Conservation (phyloP, 169 alveolate genomes). For the Cryptosporidium sp. region DNA sequence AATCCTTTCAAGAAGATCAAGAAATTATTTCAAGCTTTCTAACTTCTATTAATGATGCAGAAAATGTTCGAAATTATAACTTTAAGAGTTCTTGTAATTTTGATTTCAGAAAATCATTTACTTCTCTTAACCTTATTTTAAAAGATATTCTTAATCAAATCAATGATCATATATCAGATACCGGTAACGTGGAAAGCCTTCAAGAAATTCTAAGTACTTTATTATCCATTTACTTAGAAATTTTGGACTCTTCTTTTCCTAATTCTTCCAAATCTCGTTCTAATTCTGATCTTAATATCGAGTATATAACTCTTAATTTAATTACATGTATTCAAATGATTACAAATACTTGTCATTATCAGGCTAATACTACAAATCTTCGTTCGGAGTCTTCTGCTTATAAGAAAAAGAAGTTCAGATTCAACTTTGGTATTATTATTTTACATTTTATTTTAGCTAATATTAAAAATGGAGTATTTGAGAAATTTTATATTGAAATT, state of each 20-base stretch:
- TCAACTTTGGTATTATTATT: neutral
- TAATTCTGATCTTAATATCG: neutral
- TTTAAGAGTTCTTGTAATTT: neutral
- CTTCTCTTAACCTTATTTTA: neutral
- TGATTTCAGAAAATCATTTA: conserved; percentile 15
- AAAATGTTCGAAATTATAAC: neutral
- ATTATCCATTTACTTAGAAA: neutral
- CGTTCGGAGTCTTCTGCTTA: neutral
- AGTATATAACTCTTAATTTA: neutral
- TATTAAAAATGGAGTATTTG: neutral
- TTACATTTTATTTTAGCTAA: neutral
- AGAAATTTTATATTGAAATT: neutral
- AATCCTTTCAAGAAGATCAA: neutral
- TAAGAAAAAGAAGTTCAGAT: neutral
- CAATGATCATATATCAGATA: neutral
- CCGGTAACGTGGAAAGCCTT: neutral
- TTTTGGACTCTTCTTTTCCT: neutral
- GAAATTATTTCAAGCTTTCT: conserved; percentile 36
- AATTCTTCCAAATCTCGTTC: neutral
- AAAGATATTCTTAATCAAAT: neutral
- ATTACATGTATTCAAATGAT: neutral
- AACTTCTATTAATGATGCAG: neutral
- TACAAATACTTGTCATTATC: neutral
- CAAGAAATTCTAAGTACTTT: neutral
- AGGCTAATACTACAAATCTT: neutral